A percentile compares a stretch with the other conserved stretches of the same genome.
Evolutionary conservation across 2,329 filamentous ascomycete species (phyloP).

Genomic region (Fusarium nelsonii): DNA sequence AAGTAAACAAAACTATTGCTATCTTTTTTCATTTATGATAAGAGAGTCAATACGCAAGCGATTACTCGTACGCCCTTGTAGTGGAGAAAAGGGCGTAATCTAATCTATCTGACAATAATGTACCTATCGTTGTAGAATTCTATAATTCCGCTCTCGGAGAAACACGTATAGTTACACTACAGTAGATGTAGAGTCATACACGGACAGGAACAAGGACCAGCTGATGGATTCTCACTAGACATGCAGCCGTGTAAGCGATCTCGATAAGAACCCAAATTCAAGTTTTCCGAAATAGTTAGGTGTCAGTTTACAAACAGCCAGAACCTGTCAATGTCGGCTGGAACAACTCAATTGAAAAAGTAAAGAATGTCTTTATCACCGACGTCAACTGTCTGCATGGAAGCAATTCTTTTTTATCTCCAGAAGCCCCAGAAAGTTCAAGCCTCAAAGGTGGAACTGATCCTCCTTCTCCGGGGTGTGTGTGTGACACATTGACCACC

Average conservation of each 20-base stretch:
- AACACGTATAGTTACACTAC: background rate
- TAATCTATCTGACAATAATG: background rate
- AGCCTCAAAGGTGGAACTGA: too few species aligned
- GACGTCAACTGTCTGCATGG: background rate
- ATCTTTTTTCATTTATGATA: too few species aligned
- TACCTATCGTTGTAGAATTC: background rate
- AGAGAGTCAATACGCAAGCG: too few species aligned
- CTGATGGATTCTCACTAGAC: background rate
- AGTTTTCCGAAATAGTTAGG: constrained; percentile 7
- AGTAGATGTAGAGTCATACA: background rate
- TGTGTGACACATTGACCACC: constrained; percentile 7
- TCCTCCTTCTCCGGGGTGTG: background rate
- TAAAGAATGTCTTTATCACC: background rate
- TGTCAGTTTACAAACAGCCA: background rate
- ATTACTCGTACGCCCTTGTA: constrained; percentile 3
- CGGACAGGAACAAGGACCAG: constrained; percentile 3
- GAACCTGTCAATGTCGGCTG: background rate
- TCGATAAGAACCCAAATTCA: constrained; percentile 19
- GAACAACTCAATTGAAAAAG: background rate
- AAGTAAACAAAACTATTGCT: too few species aligned
- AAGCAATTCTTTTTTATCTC: background rate
- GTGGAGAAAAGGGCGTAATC: constrained; percentile 16
- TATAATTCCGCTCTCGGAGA: constrained; percentile 25
- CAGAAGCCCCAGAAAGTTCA: background rate
- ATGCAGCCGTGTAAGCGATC: constrained; percentile 36